Percentiles rank a stretch among this genome's conserved stretches.
Conservation (phyloP, 768 basidiomycete species). For the Psilocybe cubensis region DNA sequence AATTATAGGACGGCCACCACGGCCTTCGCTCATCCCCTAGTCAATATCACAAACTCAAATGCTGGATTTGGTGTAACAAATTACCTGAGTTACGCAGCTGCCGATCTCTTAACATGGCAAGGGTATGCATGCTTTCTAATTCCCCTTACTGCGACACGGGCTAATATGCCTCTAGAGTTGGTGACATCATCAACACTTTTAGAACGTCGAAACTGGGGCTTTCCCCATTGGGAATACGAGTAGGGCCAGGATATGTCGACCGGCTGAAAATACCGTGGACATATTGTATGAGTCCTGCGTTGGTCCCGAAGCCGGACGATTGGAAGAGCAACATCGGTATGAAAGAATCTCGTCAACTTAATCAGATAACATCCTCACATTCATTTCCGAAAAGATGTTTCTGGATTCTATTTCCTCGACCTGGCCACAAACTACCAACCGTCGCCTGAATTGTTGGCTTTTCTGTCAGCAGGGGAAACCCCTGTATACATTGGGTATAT, state of each 20-base stretch:
- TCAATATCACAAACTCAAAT: slow-evolving; percentile 58
- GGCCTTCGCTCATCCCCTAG: slow-evolving; percentile 65
- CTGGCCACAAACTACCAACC: slow-evolving; percentile 53
- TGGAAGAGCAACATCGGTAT: slow-evolving; percentile 66
- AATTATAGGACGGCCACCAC: slow-evolving; percentile 49
- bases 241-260: slow-evolving; percentile 56
- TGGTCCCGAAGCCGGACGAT: slow-evolving; percentile 64
- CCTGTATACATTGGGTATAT: slow-evolving; percentile 63
- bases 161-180: slow-evolving; percentile 41
- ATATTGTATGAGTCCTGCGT: slow-evolving; percentile 61
- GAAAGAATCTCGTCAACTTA: neutral
- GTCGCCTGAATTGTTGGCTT: slow-evolving; percentile 46
- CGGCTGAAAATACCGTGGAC: slow-evolving; percentile 61
- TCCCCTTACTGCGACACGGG: neutral
- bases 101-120: slow-evolving; percentile 64
- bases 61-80: slow-evolving; percentile 57
- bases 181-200: slow-evolving; percentile 63
- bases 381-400: slow-evolving; percentile 46
- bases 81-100: slow-evolving; percentile 59
- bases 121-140: slow-evolving; percentile 38
- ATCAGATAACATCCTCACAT: neutral
- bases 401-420: slow-evolving; percentile 68
- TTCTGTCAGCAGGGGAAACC: slow-evolving; percentile 50
- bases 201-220: slow-evolving; percentile 52
- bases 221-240: slow-evolving; percentile 46